A percentile compares a stretch with the other conserved stretches of the same genome.
phyloP scores from a whole-genome alignment of 2,329 filamentous ascomycete species.

The Aspergillus novofumigatus region DNA sequence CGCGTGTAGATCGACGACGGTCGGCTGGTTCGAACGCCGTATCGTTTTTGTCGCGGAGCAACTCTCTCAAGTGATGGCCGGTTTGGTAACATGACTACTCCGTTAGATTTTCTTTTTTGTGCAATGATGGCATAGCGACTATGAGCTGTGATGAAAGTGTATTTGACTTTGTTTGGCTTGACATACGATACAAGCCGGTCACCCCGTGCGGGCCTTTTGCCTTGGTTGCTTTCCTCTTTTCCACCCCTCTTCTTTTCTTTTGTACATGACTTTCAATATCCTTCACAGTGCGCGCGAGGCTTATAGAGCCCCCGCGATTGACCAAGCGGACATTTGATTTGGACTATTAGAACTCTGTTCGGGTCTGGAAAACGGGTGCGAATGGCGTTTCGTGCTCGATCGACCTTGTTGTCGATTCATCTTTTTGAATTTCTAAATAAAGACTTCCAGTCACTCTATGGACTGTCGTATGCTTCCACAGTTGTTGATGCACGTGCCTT shows the following conservation, averaged over 20 bases:
- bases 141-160: conserved; percentile 33
- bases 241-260: conserved; percentile 25
- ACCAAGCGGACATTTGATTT: conserved; percentile 33
- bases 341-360: conserved; percentile 41
- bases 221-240: conserved; percentile 15
- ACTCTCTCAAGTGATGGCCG: conserved; percentile 37
- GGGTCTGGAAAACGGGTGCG: conserved; percentile 42
- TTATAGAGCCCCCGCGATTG: conserved; percentile 19
- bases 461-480: conserved; percentile 1
- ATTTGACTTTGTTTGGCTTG: conserved; percentile 25
- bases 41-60: conserved; percentile 39
- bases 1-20: conserved; percentile 36
- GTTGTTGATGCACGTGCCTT: conserved; percentile 6
- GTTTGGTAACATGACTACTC: conserved; percentile 14
- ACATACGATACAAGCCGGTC: conserved; percentile 20
- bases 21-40: conserved; percentile 36
- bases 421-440: conserved; percentile 29
- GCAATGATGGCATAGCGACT: conserved; percentile 36
- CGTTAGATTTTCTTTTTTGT: conserved; percentile 21
- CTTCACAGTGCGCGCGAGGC: conserved; percentile 28
- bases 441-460: neutral
- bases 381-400: conserved; percentile 39
- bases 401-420: conserved; percentile 29
- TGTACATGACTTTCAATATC: conserved; percentile 42
- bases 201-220: conserved; percentile 15